phyloP scores from a whole-genome alignment of 192 early-diverging fungal genomes.

The Backusella luteola region DNA sequence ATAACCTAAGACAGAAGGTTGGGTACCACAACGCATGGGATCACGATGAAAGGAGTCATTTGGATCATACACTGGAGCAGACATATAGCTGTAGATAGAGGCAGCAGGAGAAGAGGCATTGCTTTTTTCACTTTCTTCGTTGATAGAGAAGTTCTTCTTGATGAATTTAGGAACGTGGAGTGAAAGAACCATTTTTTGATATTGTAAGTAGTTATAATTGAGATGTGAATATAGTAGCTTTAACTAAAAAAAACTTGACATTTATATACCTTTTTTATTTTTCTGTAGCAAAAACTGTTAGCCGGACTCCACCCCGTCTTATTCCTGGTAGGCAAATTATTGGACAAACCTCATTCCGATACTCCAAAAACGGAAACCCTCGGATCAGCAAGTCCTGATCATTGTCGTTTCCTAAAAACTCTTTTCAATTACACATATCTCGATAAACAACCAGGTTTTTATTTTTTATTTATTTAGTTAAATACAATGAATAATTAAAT shows the following conservation, averaged over 20 bases:
- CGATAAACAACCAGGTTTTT: neutral
- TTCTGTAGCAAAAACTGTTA: slow-evolving; percentile 15
- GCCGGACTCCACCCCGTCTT: neutral
- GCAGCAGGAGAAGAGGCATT: slow-evolving; percentile 1
- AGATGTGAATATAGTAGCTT: neutral
- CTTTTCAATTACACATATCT: neutral
- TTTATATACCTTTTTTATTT: neutral
- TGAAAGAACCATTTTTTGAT: slow-evolving; percentile 11
- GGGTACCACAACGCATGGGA: slow-evolving; percentile 25
- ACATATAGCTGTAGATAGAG: neutral
- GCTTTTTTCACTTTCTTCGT: neutral
- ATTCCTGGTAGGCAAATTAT: neutral
- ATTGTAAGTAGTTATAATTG: neutral
- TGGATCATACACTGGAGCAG: neutral
- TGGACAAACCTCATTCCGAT: neutral
- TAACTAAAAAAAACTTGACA: neutral
- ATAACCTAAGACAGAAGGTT: slow-evolving; percentile 26
- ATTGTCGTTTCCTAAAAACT: neutral
- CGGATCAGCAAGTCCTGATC: neutral
- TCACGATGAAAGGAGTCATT: slow-evolving; percentile 15
- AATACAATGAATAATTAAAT: neutral
- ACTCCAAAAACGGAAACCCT: neutral
- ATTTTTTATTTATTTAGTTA: neutral
- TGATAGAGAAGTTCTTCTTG: slow-evolving; percentile 4
- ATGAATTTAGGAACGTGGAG: slow-evolving; percentile 10